Base-by-base conservation (phyloP, 2,329 filamentous ascomycete genomes). In the Pochonia chlamydosporia region DNA sequence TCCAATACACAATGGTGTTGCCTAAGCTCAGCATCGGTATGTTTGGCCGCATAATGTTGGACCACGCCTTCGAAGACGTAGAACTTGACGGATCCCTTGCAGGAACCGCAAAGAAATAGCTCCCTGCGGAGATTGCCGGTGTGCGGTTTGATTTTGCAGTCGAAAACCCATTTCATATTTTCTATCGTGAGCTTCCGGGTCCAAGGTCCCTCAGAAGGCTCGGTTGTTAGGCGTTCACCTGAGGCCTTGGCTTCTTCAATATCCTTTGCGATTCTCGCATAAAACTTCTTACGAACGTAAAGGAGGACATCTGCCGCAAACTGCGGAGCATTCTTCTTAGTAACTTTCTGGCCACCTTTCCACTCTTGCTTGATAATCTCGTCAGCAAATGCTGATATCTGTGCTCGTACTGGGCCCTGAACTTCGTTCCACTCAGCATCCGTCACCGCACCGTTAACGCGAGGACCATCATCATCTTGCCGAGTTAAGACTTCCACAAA, bases 121-220 rank as follows among this genome's bases (percentile, higher is more conserved):
- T 91, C 86, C 58, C 82, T 86, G 55, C 81, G 74, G 55, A 76
- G 75, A 40, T 71, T 67, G 52, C 89, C 84, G 3, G 84, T 88
- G 46, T 81, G 67, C 21, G 81, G 80, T 58, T 82, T 87, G 60
- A 93, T 75, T 62, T 89, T 90, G 54, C 79, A 79, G 58, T 91
- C 87, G 61, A 87, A 91, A 25, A 91, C 71, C 81, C 85, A 92
- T 64, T 87, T 91, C 87, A 93, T 90, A 59, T 91, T 89, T 60
- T 92, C 87, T 54, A 93, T 67, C 1, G 84, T 86, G 44, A 92
- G 70, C 59, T 76, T 83, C 60, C 79, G 74, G 23, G 75, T 80
- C 55, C 73, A 78, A 6, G 78, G 72, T 0, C 74, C 77, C 51
- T 75, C 68, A 2, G 70, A 67, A 7, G 75, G 72, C 51, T 84